phyloP scores from a whole-genome alignment of 768 basidiomycete species.

The Podaxis rugospora region DNA sequence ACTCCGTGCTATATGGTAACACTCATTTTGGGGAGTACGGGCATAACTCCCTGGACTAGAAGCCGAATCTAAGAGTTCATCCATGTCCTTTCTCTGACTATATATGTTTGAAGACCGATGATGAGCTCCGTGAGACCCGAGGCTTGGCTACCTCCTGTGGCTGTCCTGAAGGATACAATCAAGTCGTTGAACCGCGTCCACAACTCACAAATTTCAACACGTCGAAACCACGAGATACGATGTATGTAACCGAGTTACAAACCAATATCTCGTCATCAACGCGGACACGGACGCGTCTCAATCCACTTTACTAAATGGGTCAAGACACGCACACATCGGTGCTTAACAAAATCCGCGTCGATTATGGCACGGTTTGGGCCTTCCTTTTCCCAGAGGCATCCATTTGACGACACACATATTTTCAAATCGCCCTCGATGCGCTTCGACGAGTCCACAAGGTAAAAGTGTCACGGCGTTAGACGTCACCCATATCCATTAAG shows the following conservation, averaged over 20 bases:
- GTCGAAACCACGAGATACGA: neutral
- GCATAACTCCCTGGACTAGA: too few species aligned
- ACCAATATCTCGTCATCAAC: neutral
- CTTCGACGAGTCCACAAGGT: neutral
- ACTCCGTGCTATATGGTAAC: too few species aligned
- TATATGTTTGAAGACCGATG: too few species aligned
- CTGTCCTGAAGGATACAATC: neutral
- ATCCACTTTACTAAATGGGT: constrained; percentile 1
- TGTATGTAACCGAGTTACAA: neutral
- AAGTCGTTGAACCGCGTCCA: neutral
- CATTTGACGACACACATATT: neutral
- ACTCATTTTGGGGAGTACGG: too few species aligned
- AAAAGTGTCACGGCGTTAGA: neutral
- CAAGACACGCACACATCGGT: neutral
- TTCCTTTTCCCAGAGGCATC: neutral
- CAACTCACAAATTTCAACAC: neutral
- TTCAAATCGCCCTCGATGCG: neutral
- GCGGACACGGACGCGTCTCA: neutral
- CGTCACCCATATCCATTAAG: neutral
- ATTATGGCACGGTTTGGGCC: neutral
- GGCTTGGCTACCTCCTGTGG: neutral
- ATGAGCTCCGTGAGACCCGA: neutral
- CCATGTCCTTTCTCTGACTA: too few species aligned
- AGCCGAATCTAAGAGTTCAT: too few species aligned
- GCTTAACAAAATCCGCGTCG: neutral